Evolutionary conservation across 352 stramenopile species (phyloP).

Genomic region (Aphanomyces euteiches): DNA sequence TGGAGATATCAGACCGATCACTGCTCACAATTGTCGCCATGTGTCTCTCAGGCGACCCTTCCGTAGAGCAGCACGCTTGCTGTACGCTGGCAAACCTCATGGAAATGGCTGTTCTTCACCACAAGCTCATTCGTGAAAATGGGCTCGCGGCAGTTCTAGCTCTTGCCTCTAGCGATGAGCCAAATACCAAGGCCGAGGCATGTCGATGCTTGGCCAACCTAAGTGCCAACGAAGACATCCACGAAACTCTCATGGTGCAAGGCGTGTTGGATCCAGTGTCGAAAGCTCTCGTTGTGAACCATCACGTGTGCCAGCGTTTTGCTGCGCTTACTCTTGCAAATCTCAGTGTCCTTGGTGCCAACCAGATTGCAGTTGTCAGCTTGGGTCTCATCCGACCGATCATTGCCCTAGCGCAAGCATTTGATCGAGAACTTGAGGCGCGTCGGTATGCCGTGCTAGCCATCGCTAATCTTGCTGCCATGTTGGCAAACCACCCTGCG

Average conservation of each 20-base stretch:
- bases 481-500: slow-evolving; percentile 91
- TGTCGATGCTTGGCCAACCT: slow-evolving; percentile 93
- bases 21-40: slow-evolving; percentile 95
- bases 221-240: slow-evolving; percentile 91
- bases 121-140: slow-evolving; percentile 92
- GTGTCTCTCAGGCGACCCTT: slow-evolving; percentile 86
- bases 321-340: slow-evolving; percentile 92
- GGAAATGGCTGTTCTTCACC: slow-evolving; percentile 92
- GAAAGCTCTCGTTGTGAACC: slow-evolving; percentile 77
- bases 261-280: slow-evolving; percentile 89
- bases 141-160: slow-evolving; percentile 90
- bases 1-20: slow-evolving; percentile 90
- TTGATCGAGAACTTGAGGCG: slow-evolving; percentile 90
- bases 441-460: slow-evolving; percentile 91
- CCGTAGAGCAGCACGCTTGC: slow-evolving; percentile 90
- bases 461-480: slow-evolving; percentile 93
- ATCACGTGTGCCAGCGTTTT: slow-evolving; percentile 93
- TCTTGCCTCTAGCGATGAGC: slow-evolving; percentile 84
- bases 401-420: slow-evolving; percentile 79
- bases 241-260: slow-evolving; percentile 89
- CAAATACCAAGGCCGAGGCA: slow-evolving; percentile 89
- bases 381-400: slow-evolving; percentile 90
- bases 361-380: slow-evolving; percentile 94
- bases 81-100: slow-evolving; percentile 94
- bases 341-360: slow-evolving; percentile 88